Base-by-base conservation (phyloP, 495 filamentous ascomycete genomes). In the Daldinia grandis region DNA sequence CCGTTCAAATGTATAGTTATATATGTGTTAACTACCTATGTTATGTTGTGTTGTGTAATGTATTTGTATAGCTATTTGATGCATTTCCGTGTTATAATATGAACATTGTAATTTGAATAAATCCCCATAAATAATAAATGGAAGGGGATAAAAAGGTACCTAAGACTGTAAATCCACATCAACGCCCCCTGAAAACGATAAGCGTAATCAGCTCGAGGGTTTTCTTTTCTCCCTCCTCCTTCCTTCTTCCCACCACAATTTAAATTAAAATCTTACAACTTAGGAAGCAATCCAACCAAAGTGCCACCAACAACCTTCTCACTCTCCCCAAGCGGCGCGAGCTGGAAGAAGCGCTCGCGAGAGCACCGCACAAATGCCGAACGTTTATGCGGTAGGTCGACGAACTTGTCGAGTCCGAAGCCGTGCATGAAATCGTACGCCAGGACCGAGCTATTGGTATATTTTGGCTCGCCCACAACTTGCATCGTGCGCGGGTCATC, bases 371-470 rank as follows among this genome's bases (percentile, higher is more conserved):
- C 82, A 55, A 89, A 83, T n/a, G 87, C 89, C 14, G 86, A 86
- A 7, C 89, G 82, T 78, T 92, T 92, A 62, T 90, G 86, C 30
- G 86, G 86, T 53, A 91, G 76, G 68, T 92, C 89, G 42, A 91
- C 84, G 55, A 88, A 88, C 76, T 90, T 90, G 57, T 87, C 86
- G 47, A 91, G 81, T 4, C 82, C 84, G 47, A 92, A 86, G 3
- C 89, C 89, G 64, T 90, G 86, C 30, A 87, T 83, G 62, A 88
- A 84, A 66, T 92, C 89, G 76, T 91, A 91, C 44, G 85, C 85
- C 47, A 92, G 81, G 17, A 92, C 87, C 4, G 83, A 87, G 27
- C 76, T 79, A 62, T 85, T 87, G 9, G 84, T 88, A 31, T 84
- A 85, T 74, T 86, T 86, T 55, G 89, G 89, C 81, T 92, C 89